Evolutionary conservation across 768 basidiomycete species (phyloP), one percentile per base, ranked within the genome.

Genomic region (Rhodosporidiobolus sp.): DNA sequence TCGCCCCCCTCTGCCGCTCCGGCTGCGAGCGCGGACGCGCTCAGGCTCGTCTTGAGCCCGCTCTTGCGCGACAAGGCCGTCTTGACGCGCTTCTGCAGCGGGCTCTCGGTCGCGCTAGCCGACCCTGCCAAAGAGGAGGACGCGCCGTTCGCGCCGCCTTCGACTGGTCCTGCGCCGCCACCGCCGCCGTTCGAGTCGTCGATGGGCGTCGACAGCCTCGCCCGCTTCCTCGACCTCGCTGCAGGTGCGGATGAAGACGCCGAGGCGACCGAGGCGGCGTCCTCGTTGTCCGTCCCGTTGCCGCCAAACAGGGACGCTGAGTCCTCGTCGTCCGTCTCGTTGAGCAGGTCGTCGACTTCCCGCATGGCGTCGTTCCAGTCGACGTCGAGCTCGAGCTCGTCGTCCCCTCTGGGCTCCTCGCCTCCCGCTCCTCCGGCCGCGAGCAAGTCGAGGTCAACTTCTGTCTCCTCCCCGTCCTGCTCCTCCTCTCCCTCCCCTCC

Each of bases 291-390:
- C 3, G 32, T 17, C 1, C 38, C 65, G 16, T 64, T 58, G 50
- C 34, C 63, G 35, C 50, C 63, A 24, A 46, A 19, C 24, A 59
- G 53, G 7, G 64, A 57, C 28, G 65, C 67, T 38, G 65, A 53
- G 32, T 67, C 70, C 43, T 72, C 73, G 69, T 77, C 69, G 57
- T 75, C 79, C 32, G 77, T 78, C 43, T 77, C 78, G 32, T 78
- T 73, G 86, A 94, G 87, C 50, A 90, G 89, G 54, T 88, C 92
- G 72, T 92, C 91, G 48, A 94, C 88, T 78, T 94, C 94, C 70
- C 89, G 87, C 78, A 91, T 90, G 76, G 91, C 88, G 76, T 88
- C 88, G 76, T 88, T 86, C 89, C 91, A 92, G 79, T 92, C 85
- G 67, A 91, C 87, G 57, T 87, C 84, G 68, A 88, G 77, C 32